Evolutionary conservation across 2,329 filamentous ascomycete species (phyloP).

Genomic region (Elsinoe batatas): DNA sequence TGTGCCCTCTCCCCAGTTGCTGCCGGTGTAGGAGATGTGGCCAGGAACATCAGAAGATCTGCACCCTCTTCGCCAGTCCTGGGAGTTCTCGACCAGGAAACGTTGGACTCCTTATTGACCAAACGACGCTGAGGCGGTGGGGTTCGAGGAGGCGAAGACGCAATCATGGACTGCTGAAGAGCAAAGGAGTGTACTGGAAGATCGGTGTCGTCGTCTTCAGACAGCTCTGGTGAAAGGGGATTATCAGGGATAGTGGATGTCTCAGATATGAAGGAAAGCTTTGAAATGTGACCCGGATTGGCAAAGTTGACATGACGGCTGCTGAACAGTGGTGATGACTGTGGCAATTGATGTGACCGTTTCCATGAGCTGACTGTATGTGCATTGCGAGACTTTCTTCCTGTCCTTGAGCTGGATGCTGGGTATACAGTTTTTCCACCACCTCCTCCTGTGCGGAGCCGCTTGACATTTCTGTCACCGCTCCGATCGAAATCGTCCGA

Average conservation of each 20-base stretch:
- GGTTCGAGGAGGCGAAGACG: conserved; percentile 76
- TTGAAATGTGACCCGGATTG: conserved; percentile 50
- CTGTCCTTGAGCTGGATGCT: conserved; percentile 24
- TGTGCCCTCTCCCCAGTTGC: conserved; percentile 41
- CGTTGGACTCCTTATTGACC: conserved; percentile 32
- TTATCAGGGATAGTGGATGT: conserved; percentile 58
- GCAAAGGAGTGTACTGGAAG: conserved; percentile 68
- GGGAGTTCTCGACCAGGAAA: conserved; percentile 37
- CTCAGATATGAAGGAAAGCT: conserved; percentile 69
- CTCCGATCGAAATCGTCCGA: conserved; percentile 70
- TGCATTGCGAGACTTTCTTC: conserved; percentile 23
- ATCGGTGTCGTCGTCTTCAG: conserved; percentile 74
- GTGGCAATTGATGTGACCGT: conserved; percentile 61
- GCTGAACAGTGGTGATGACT: conserved; percentile 79
- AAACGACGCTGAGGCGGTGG: conserved; percentile 47
- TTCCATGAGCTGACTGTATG: conserved; percentile 56
- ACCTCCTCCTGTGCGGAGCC: conserved; percentile 17
- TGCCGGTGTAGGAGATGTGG: conserved; percentile 81
- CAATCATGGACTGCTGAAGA: conserved; percentile 41
- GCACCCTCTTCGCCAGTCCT: conserved; percentile 70
- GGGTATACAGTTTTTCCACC: conserved; percentile 15
- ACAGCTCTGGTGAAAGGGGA: conserved; percentile 47
- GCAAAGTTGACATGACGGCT: conserved; percentile 66
- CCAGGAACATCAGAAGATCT: conserved; percentile 78
- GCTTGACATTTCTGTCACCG: conserved; percentile 40